Base-by-base conservation (phyloP, 495 filamentous ascomycete species). In the Podospora pseudocomata region DNA sequence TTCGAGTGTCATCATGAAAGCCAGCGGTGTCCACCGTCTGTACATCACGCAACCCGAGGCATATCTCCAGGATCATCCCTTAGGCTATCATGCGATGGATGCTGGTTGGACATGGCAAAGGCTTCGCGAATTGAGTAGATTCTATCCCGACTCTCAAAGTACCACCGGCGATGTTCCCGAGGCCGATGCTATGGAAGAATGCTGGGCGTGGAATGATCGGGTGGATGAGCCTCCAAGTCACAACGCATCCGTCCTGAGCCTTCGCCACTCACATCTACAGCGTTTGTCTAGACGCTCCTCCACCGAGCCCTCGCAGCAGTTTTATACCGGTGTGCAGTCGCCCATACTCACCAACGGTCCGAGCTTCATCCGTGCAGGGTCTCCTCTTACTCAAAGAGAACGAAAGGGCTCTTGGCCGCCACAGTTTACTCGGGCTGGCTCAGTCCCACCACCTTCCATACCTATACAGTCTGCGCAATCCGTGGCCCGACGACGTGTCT, bases 41-140 rank as follows among this genome's bases (percentile, higher is more conserved):
- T 91, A 86, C 75, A 81, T 91, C 61, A 91, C 89, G 7, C 85
- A 88, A 44, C 84, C 84, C 9, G 85, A 87, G 65, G 86, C 87
- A 9, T 91, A 91, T 72, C 74, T 90, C 3, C 89, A 91, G 67
- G 76, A 82, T 61, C 73, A 79, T 39, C 75, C 88, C 3, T 85
- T 90, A 63, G 76, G 80, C 27, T 71, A 79, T 56, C 75, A 79
- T 49, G 73, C 78, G 5, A 79, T 81, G 53, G 77, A 82, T 54
- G 73, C 78, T 11, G 79, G 75, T 9, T 90, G 88, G 89, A 86
- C 82, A 5, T 89, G 86, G 86, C 85, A 86, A 63, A 82, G 81
- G 54, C 75, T 90, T 6, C 81, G 86, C 19, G 82, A 87, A 72
- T 77, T 90, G 4, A 86, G 84, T 60, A 81, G 88, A 16, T 80